phyloP scores from a whole-genome alignment of 2,329 filamentous ascomycete genomes.

The Alternaria atra region DNA sequence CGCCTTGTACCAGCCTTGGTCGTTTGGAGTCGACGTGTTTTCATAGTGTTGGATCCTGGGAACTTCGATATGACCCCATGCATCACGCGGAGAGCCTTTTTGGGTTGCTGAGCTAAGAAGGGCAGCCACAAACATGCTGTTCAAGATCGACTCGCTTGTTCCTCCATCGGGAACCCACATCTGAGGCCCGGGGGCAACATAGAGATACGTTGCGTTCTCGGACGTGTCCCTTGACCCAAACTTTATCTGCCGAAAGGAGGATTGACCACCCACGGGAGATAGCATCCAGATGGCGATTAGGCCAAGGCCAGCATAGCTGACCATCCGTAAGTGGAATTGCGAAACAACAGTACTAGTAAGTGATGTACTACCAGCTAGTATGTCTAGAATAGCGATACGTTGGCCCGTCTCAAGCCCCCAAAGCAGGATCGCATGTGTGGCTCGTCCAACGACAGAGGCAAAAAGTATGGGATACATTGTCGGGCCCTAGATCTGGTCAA shows the following conservation, averaged over 20 bases:
- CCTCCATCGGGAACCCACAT: background rate
- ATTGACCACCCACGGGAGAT: background rate
- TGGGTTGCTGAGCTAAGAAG: background rate
- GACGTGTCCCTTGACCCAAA: background rate
- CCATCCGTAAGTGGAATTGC: fast-evolving
- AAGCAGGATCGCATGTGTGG: background rate
- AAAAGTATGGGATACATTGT: background rate
- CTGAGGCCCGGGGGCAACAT: background rate
- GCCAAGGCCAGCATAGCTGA: background rate
- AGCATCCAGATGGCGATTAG: background rate
- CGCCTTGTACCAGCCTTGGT: background rate
- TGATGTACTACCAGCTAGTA: background rate
- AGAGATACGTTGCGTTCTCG: background rate
- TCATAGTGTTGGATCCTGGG: background rate
- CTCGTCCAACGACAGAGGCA: background rate
- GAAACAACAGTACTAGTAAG: background rate
- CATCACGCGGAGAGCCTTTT: background rate
- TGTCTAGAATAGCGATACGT: background rate
- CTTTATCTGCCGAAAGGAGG: background rate
- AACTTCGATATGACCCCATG: background rate
- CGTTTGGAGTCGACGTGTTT: background rate
- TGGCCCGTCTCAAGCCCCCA: background rate
- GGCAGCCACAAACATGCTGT: background rate
- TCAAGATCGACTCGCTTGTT: background rate
- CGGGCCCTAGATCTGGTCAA: background rate